Evolutionary conservation across 768 basidiomycete genomes (phyloP).

Genomic region (Dacryopinax primogenitus): DNA sequence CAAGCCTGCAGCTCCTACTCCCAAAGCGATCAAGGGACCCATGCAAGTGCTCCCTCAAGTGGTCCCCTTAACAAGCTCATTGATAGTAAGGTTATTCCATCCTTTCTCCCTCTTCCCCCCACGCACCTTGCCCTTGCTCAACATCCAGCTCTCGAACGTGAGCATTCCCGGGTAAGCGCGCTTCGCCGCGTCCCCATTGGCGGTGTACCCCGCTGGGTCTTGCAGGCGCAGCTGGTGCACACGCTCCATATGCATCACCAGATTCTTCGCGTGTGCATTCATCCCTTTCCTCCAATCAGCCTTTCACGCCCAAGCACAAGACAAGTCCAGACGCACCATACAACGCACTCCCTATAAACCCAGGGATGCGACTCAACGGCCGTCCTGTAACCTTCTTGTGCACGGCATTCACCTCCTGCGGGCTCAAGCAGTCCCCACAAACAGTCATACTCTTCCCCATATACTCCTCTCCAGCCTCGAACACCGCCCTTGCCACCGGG

Average conservation of each 20-base stretch:
- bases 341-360: neutral
- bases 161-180: constrained; percentile 3
- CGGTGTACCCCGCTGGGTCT: neutral
- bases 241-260: constrained; percentile 7
- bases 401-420: neutral
- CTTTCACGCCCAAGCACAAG: neutral
- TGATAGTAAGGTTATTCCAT: neutral
- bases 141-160: constrained; percentile 1
- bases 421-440: neutral
- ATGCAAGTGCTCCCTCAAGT: neutral
- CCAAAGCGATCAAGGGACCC: neutral
- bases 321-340: constrained; percentile 1
- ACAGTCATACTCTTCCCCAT: neutral
- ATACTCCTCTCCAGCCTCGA: neutral
- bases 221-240: constrained; percentile 3
- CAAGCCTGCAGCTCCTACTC: too few species aligned
- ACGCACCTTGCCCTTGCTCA: neutral
- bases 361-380: constrained; percentile 1
- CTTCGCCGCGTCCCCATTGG: constrained; percentile 3
- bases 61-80: neutral
- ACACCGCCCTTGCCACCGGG: neutral
- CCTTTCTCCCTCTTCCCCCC: neutral
- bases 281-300: neutral
- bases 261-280: constrained; percentile 2
- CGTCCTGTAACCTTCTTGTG: constrained; percentile 1